These are phyloP conservation scores for Clonostachys chloroleuca DNA, from an alignment of 2,329 filamentous ascomycete species.

Conservation along the genomic window DNA sequence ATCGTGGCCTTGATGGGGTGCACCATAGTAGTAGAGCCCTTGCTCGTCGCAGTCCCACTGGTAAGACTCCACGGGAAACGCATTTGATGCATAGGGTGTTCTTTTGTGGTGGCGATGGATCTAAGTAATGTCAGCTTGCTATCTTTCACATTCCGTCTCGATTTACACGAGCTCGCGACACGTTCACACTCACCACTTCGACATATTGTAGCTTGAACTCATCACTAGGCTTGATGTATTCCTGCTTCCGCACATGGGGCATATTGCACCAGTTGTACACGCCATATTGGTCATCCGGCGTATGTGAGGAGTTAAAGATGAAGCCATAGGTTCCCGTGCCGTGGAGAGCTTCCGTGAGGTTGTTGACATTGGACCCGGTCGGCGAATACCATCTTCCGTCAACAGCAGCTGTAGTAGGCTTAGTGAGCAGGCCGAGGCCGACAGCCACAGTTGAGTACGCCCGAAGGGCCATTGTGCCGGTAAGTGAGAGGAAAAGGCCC, in stretches of 20 bases:
- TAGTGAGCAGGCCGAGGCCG: constrained; percentile 1
- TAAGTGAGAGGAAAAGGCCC: neutral
- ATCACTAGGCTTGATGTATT: constrained; percentile 52
- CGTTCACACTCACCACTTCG: constrained; percentile 54
- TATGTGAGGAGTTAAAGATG: constrained; percentile 63
- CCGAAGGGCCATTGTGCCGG: neutral
- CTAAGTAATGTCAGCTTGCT: constrained; percentile 19
- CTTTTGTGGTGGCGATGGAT: constrained; percentile 84
- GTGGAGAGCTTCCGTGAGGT: constrained; percentile 52
- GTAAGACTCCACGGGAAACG: constrained; percentile 70
- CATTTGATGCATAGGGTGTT: constrained; percentile 74
- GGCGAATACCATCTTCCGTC: constrained; percentile 57
- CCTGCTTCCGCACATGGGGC: constrained; percentile 68
- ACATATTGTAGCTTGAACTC: constrained; percentile 70
- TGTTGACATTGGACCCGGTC: constrained; percentile 50
- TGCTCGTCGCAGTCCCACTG: constrained; percentile 69
- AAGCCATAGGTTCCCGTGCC: constrained; percentile 67
- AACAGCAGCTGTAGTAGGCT: neutral
- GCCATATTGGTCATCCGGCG: constrained; percentile 52
- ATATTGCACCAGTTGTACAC: constrained; percentile 84
- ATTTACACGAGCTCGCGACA: too few species aligned
- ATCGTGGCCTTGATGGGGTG: constrained; percentile 44
- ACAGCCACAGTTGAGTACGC: constrained; percentile 1
- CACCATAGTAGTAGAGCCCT: constrained; percentile 65
- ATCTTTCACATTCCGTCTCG: neutral